A percentile compares a stretch with the other conserved stretches of the same genome.
phyloP scores from a whole-genome alignment of 1,139 yeast genomes.

The Candida sanyaensis region DNA sequence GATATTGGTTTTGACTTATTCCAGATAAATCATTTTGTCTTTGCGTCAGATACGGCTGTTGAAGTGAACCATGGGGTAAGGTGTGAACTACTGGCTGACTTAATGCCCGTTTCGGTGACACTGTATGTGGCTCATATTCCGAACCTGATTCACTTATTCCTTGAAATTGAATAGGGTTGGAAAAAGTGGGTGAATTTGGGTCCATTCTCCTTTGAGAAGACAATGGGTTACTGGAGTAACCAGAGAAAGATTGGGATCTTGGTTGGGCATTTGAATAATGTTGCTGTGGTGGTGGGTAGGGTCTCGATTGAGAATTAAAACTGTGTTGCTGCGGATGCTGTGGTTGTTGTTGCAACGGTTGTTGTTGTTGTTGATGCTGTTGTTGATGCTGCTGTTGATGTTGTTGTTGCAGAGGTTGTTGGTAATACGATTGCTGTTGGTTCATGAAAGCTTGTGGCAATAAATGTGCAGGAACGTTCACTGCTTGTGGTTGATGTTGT shows the following conservation, averaged over 20 bases:
- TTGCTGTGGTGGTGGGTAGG: conserved; percentile 6
- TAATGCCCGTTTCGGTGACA: neutral
- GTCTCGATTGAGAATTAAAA: conserved; percentile 2
- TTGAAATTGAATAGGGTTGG: neutral
- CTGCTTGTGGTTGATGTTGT: conserved; percentile 1
- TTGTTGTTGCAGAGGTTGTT: conserved; percentile 4
- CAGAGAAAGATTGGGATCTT: conserved; percentile 3
- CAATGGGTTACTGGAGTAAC: neutral
- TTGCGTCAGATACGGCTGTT: conserved; percentile 12
- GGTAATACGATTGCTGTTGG: conserved; percentile 12
- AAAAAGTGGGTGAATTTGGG: conserved; percentile 1
- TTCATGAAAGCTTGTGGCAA: conserved; percentile 32
- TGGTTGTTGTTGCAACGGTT: conserved; percentile 5
- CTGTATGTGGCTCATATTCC: neutral
- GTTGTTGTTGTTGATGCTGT: conserved; percentile 10
- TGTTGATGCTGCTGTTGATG: conserved; percentile 10
- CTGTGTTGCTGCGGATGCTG: conserved; percentile 1
- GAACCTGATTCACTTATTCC: neutral
- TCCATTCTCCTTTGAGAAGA: neutral
- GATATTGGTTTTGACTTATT: conserved; percentile 8
- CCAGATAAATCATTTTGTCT: conserved; percentile 11
- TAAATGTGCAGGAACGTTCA: conserved; percentile 34
- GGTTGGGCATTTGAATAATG: conserved; percentile 1
- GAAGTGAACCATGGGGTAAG: neutral
- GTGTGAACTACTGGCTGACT: neutral